Evolutionary conservation across 2,329 filamentous ascomycete species (phyloP), one percentile per base, ranked within the genome.

Genomic region (Trichoderma atrobrunneum): DNA sequence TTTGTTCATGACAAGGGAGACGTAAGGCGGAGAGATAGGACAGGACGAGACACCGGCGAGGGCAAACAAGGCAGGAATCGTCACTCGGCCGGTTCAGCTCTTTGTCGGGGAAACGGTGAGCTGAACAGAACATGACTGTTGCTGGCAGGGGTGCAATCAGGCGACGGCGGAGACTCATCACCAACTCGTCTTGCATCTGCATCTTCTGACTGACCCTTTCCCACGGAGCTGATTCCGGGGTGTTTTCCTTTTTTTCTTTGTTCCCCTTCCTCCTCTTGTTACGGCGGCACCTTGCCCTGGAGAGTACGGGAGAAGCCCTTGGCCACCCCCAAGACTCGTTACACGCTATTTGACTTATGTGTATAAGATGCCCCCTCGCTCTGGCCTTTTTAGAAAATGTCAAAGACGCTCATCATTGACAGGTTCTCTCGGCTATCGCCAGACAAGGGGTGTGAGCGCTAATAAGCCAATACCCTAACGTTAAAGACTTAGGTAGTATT

Each of bases 331-430:
- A 30, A 59, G 34, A 36, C 14, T 60, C 62, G 48, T 65, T 63
- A 64, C 56, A 63, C 60, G 43, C 68, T 62, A 62, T 43, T 32
- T 30, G 59, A 72, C 56, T 43, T 39, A 30, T 48, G 32, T 56
- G 30, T 72, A 72, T 68, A 72, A 72, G 70, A 72, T 68, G 57
- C 51, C 70, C 70, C 70, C 64, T 63, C 56, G 56, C 39, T 39
- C 65, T 62, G 64, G 56, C 48, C 30, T 54, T 32, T 28, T 26
- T 34, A n/a, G 32, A 60, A 28, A 43, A 34, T 60, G n/a, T n/a
- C 16, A 59, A 30, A 34, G 30, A 34, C 16, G 54, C 51, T 68
- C n/a, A 68, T 48, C 64, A 57, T 28, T 60, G 51, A 64, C 34
- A 65, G 60, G 36, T 65, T 66, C 61, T 65, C 30, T 57, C 59